Conservation (phyloP, 2,329 filamentous ascomycete species). For the Magnaporthales sp. region DNA sequence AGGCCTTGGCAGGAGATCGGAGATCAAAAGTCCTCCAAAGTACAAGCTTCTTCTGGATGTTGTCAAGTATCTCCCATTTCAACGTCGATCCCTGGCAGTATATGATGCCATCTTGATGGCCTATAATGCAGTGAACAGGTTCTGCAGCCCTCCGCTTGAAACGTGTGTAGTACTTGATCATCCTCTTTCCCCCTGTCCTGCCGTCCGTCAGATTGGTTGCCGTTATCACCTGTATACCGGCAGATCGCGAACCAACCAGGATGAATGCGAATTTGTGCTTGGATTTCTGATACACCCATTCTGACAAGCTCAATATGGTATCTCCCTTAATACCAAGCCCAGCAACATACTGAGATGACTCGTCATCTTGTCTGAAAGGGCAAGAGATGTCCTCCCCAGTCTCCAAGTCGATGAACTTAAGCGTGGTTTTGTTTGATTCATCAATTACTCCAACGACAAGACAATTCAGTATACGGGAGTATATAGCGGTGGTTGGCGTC, state of each 20-base stretch:
- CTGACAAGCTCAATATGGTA: slow-evolving; percentile 49
- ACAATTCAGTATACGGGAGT: slow-evolving; percentile 42
- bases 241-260: slow-evolving; percentile 30
- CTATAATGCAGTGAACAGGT: slow-evolving; percentile 48
- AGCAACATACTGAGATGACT: slow-evolving; percentile 38
- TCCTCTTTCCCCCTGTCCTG: background rate
- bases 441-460: slow-evolving; percentile 40
- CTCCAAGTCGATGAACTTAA: slow-evolving; percentile 48
- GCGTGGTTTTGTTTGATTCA: slow-evolving; percentile 30
- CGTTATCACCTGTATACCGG: background rate
- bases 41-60: slow-evolving; percentile 40
- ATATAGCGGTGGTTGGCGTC: slow-evolving; percentile 43
- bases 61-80: slow-evolving; percentile 46
- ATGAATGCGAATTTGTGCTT: slow-evolving; percentile 54
- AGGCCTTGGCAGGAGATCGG: slow-evolving; percentile 37
- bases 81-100: slow-evolving; percentile 45
- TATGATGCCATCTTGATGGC: slow-evolving; percentile 47
- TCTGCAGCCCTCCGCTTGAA: slow-evolving; percentile 30
- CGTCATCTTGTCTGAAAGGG: slow-evolving; percentile 31
- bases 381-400: slow-evolving; percentile 43
- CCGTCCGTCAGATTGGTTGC: slow-evolving; percentile 31
- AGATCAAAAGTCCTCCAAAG: slow-evolving; percentile 36
- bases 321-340: slow-evolving; percentile 49
- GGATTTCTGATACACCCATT: slow-evolving; percentile 54
- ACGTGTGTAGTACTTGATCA: slow-evolving; percentile 37